Conservation (phyloP, 169 alveolate genomes). For the Plasmodium fragile region DNA sequence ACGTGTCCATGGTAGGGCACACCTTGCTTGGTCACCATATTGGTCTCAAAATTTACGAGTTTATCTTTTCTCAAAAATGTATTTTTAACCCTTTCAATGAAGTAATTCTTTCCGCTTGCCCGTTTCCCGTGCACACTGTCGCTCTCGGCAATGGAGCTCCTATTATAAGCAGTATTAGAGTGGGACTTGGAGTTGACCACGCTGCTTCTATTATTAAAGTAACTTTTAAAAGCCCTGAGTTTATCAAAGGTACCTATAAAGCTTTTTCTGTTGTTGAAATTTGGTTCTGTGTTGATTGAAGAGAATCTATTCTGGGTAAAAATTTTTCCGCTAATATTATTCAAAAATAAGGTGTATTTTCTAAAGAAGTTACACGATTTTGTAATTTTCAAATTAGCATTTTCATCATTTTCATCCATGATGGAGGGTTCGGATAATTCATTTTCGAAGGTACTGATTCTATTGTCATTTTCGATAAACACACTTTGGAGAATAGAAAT, state of each 20-base stretch:
- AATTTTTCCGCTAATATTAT: conserved; percentile 24
- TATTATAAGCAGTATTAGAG: conserved; percentile 18
- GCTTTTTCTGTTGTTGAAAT: conserved; percentile 19
- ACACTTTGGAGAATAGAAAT: conserved; percentile 68
- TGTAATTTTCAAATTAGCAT: conserved; percentile 21
- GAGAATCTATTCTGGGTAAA: conserved; percentile 18
- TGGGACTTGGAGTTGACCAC: neutral
- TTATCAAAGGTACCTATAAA: conserved; percentile 41
- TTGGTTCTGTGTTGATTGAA: conserved; percentile 11
- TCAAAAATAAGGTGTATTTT: conserved; percentile 62
- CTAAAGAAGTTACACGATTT: conserved; percentile 56
- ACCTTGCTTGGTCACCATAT: neutral
- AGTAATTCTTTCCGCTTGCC: neutral
- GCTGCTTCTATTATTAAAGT: conserved; percentile 29
- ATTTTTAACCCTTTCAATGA: neutral
- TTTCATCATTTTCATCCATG: conserved; percentile 26
- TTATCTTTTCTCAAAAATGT: neutral
- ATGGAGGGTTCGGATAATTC: conserved; percentile 53
- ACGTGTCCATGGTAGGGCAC: neutral
- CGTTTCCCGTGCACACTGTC: neutral
- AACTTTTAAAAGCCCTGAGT: conserved; percentile 19
- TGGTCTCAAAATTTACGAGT: neutral
- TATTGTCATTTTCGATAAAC: conserved; percentile 62
- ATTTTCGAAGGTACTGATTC: conserved; percentile 68
- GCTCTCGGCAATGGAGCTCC: conserved; percentile 1